A percentile compares a stretch with the other conserved stretches of the same genome.
These are phyloP conservation scores for Beauveria bassiana DNA, from an alignment of 2,329 filamentous ascomycete species.

Conservation along the genomic window DNA sequence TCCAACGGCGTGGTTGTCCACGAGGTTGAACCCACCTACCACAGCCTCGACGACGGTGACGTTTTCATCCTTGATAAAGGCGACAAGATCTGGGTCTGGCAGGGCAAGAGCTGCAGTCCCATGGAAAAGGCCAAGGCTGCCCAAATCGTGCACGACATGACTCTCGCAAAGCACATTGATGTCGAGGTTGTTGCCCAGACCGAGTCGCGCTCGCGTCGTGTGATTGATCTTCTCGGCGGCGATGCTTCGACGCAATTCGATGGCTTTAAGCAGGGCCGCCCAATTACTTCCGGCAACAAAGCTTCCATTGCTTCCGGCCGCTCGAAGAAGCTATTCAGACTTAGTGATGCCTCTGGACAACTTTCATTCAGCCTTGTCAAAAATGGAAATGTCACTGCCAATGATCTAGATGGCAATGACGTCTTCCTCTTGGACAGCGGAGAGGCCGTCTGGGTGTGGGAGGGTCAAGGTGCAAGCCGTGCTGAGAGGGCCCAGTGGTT, in stretches of 20 bases:
- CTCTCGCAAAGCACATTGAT: slow-evolving; percentile 53
- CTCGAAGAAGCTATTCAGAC: slow-evolving; percentile 45
- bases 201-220: slow-evolving; percentile 45
- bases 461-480: slow-evolving; percentile 49
- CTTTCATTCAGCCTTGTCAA: slow-evolving; percentile 52
- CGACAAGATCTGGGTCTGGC: slow-evolving; percentile 63
- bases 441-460: slow-evolving; percentile 57
- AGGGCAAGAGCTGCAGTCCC: slow-evolving; percentile 55
- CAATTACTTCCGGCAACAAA: slow-evolving; percentile 25
- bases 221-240: slow-evolving; percentile 50
- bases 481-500: slow-evolving; percentile 55
- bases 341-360: slow-evolving; percentile 53
- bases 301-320: slow-evolving; percentile 16
- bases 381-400: slow-evolving; percentile 38
- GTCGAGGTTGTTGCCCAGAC: slow-evolving; percentile 57
- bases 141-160: slow-evolving; percentile 59
- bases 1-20: slow-evolving; percentile 48
- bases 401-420: slow-evolving; percentile 50
- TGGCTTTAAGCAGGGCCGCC: slow-evolving; percentile 34
- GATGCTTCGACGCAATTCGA: slow-evolving; percentile 30
- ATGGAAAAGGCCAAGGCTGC: slow-evolving; percentile 65
- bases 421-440: slow-evolving; percentile 57
- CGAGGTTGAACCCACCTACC: slow-evolving; percentile 55
- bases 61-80: slow-evolving; percentile 58
- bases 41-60: slow-evolving; percentile 56